Conservation (phyloP, 805 yeast genomes). For the Hanseniaspora thailandica region DNA sequence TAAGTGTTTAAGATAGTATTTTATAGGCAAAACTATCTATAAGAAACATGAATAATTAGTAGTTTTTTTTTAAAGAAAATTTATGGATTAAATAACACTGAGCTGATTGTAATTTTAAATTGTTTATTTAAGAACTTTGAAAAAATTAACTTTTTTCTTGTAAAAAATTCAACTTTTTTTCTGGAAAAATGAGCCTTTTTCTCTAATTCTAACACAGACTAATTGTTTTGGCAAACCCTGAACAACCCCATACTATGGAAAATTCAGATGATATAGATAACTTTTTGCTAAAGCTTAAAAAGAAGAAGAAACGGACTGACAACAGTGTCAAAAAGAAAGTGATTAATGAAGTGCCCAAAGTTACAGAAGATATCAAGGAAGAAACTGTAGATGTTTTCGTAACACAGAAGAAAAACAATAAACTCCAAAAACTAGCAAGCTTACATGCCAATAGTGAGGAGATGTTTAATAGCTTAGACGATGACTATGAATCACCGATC, state of each 20-base stretch:
- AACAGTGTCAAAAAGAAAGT: neutral
- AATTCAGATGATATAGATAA: neutral
- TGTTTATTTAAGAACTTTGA: no score
- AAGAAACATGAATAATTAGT: neutral
- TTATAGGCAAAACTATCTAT: constrained; percentile 7
- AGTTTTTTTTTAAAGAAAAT: neutral
- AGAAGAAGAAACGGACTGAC: neutral
- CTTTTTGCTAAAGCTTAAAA: constrained; percentile 1
- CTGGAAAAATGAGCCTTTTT: no score
- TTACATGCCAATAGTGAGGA: neutral
- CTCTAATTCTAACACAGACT: no score
- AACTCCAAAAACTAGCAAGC: neutral
- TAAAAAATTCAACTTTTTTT: no score
- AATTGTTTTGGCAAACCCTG: no score
- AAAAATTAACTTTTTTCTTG: no score
- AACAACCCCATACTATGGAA: no score
- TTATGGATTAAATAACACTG: no score
- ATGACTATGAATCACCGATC: neutral
- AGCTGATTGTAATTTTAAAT: no score
- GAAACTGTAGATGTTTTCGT: neutral
- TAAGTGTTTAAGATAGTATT: constrained; percentile 5
- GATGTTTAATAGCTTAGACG: neutral
- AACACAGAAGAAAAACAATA: neutral
- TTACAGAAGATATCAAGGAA: neutral
- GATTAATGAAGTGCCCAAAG: neutral